Evolutionary conservation across 495 filamentous ascomycete species (phyloP), one percentile per base, ranked within the genome.

Genomic region (Penicillium atrosanguineum): DNA sequence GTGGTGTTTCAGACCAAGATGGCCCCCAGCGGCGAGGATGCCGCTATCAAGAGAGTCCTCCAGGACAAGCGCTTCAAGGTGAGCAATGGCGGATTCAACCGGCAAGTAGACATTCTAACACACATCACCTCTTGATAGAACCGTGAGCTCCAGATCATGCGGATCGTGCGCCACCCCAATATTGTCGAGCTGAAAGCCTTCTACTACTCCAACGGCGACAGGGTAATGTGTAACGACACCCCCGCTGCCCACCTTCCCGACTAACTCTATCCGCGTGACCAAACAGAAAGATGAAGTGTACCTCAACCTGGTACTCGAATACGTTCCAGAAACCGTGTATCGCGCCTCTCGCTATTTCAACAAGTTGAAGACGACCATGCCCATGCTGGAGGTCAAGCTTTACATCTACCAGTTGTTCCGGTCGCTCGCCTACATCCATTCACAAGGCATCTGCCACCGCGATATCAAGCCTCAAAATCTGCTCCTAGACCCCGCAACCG

Each of bases 21-120:
- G 65, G 91, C 94, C 55, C 94, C 94, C 15, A 93, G 87, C 59
- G 93, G 93, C 55, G 94, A 98, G 70, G 94, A 98, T 75, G 94
- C 94, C 52, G 94, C 94, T 66, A 98, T 98, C 77, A 98, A 98
- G 79, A 84, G 94, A 62, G 94, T 98, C 46, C 81, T 98, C 51
- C 94, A 98, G 65, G 94, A 98, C 77, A 98, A 98, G 79, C 84
- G 94, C 57, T 98, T 98, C 84, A 98, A 98, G 90, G 94, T 93
- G 63, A 51, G 56, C 45, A 14, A 2, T 0, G 59, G 47, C 48
- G 45, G 43, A 18, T 46, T 18, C 15, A 31, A 31, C 38, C 46
- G 39, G 50, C 43, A 53, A 28, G n/a, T 26, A 5, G 23, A 18
- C 1, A 34, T 25, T 26, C 48, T 50, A 31, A 50, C 23, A 39